phyloP scores from a whole-genome alignment of 2,329 filamentous ascomycete genomes.

The Venturia pyrina region DNA sequence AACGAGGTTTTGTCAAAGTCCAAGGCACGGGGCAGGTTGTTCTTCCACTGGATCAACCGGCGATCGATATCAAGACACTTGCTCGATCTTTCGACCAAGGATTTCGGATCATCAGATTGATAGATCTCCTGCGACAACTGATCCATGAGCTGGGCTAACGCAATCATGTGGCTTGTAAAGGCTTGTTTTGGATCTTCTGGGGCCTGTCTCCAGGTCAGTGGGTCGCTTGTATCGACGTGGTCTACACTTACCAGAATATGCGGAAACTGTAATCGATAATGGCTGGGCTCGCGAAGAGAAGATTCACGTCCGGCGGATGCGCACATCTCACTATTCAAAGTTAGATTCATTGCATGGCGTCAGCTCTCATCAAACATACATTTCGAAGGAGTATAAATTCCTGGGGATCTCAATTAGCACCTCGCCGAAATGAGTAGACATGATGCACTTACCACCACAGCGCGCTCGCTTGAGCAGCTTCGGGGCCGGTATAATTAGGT shows the following conservation, averaged over 20 bases:
- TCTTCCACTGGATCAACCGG: constrained; percentile 14
- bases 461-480: constrained; percentile 8
- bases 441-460: constrained; percentile 13
- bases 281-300: constrained; percentile 21
- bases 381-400: constrained; percentile 13
- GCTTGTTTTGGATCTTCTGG: constrained; percentile 10
- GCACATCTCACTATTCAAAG: constrained; percentile 19
- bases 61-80: constrained; percentile 15
- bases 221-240: neutral
- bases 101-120: constrained; percentile 21
- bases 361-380: constrained; percentile 5
- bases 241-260: constrained; percentile 4
- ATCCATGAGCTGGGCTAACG: constrained; percentile 7
- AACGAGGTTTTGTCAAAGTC: constrained; percentile 12
- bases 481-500: constrained; percentile 8
- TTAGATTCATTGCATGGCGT: neutral
- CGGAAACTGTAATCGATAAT: constrained; percentile 18
- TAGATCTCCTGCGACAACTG: constrained; percentile 15
- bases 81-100: constrained; percentile 18
- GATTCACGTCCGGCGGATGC: constrained; percentile 22
- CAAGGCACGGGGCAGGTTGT: constrained; percentile 10
- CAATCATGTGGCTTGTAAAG: constrained; percentile 9
- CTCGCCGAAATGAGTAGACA: neutral
- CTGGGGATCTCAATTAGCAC: neutral
- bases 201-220: neutral